phyloP scores from a whole-genome alignment of 2,329 filamentous ascomycete genomes.

The Ilyonectria sp. region DNA sequence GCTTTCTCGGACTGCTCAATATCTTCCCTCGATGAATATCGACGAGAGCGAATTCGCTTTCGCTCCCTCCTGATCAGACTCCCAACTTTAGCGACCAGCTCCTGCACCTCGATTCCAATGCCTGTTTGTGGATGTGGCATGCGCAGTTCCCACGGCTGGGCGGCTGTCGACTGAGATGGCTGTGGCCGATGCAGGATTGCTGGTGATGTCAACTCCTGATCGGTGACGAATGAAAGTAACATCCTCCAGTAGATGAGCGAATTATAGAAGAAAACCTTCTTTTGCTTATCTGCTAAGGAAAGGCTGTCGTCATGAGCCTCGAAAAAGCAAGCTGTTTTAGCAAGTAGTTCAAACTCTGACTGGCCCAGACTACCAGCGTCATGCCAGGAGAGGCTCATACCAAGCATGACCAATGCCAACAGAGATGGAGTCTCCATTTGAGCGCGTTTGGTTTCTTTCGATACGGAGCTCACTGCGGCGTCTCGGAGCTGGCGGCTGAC shows the following conservation, averaged over 20 bases:
- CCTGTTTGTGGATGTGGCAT: conserved; percentile 50
- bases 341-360: conserved; percentile 38
- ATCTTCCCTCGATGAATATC: conserved; percentile 44
- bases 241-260: conserved; percentile 48
- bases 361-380: conserved; percentile 67
- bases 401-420: conserved; percentile 71
- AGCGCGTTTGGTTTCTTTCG: conserved; percentile 63
- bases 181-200: conserved; percentile 23
- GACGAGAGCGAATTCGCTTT: conserved; percentile 41
- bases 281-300: conserved; percentile 39
- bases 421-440: conserved; percentile 68
- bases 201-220: conserved; percentile 29
- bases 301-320: conserved; percentile 20
- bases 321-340: conserved; percentile 31
- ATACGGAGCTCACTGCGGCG: conserved; percentile 65
- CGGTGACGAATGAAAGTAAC: conserved; percentile 47
- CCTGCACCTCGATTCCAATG: conserved; percentile 42
- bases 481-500: conserved; percentile 62
- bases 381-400: conserved; percentile 73
- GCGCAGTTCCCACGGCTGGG: conserved; percentile 34
- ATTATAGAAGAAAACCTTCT: conserved; percentile 46
- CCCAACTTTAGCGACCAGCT: conserved; percentile 46
- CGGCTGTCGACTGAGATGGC: conserved; percentile 25
- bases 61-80: conserved; percentile 42
- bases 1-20: conserved; percentile 44